Base-by-base conservation (phyloP, 257 asterid species). In the Marsdenia floribunda region DNA sequence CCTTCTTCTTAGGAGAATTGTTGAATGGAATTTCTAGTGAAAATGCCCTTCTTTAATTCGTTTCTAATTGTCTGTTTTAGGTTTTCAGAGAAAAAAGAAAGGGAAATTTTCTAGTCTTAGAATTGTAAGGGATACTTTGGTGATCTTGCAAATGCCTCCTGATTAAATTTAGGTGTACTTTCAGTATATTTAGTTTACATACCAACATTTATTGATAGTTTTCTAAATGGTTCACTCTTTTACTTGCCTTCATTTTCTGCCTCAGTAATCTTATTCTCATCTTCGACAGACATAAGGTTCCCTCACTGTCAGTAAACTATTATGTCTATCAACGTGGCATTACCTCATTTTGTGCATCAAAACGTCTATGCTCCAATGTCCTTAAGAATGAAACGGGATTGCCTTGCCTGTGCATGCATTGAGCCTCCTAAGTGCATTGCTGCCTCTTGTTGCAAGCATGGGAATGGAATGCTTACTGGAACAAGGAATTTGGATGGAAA, bases 331-430 rank as follows among this genome's bases (percentile, higher is more conserved):
- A n/a, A 33, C 65, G 68, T 77, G 38, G 55, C 42, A 22, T 66
- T 71, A 29, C 70, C 46, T 47, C 13, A 77, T 78, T 74, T 70
- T 72, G 55, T 77, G 52, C 54, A 71, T 75, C 60, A 22, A 71
- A 71, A 81, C 83, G 87, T 89, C 87, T 68, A 74, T 80, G 84
- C 84, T 81, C 80, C 86, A 78, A 66, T 84, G 55, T 83, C 85
- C 22, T 65, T 84, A 54, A 78, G 60, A 63, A 80, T 71, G 82
- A 90, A 82, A 71, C 72, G 88, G 57, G 87, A 69, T 74, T 82
- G 85, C 83, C 70, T 75, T 40, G 86, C 88, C 80, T 47, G 77
- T 52, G 83, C 83, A 71, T 79, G 80, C 44, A 47, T 77, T 21
- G 85, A 74, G 68, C 71, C 81, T 22, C 47, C 83, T 73, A 85